Conservation (phyloP, 2,329 filamentous ascomycete genomes). For the Colletotrichum abscissum region DNA sequence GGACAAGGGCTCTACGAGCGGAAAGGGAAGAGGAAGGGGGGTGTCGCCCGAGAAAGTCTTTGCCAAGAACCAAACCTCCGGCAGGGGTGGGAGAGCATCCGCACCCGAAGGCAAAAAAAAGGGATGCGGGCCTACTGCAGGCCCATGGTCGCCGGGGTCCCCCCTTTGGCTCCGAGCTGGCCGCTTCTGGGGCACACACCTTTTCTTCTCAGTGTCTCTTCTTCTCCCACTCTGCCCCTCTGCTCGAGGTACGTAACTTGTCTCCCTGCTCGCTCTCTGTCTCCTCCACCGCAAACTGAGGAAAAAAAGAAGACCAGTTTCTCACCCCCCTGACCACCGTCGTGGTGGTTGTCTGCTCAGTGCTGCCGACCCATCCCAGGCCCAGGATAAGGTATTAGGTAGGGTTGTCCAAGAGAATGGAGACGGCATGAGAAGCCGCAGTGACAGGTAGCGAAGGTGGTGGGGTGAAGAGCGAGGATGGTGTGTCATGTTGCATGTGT, state of each 20-base stretch:
- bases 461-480: slow-evolving; percentile 6
- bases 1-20: slow-evolving; percentile 11
- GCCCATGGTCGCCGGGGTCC: slow-evolving; percentile 8
- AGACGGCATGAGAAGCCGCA: slow-evolving; percentile 11
- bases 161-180: slow-evolving; percentile 10
- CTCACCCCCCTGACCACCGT: neutral
- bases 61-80: slow-evolving; percentile 21
- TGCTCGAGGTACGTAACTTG: neutral
- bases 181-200: slow-evolving; percentile 27
- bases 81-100: slow-evolving; percentile 23
- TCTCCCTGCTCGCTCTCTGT: neutral
- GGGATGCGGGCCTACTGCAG: slow-evolving; percentile 28
- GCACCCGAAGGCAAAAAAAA: slow-evolving; percentile 26
- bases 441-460: slow-evolving; percentile 15
- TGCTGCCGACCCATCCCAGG: neutral
- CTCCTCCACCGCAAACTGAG: neutral
- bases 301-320: neutral
- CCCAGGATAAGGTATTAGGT: neutral
- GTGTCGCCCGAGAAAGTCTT: slow-evolving; percentile 7
- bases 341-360: neutral
- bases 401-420: slow-evolving; percentile 5
- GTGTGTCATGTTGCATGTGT: slow-evolving; percentile 28
- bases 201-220: neutral
- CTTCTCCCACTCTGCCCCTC: neutral
- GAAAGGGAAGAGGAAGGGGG: neutral